A percentile compares a stretch with the other conserved stretches of the same genome.
Conservation (phyloP, 163 green algal genomes). For the Botryococcus braunii region DNA sequence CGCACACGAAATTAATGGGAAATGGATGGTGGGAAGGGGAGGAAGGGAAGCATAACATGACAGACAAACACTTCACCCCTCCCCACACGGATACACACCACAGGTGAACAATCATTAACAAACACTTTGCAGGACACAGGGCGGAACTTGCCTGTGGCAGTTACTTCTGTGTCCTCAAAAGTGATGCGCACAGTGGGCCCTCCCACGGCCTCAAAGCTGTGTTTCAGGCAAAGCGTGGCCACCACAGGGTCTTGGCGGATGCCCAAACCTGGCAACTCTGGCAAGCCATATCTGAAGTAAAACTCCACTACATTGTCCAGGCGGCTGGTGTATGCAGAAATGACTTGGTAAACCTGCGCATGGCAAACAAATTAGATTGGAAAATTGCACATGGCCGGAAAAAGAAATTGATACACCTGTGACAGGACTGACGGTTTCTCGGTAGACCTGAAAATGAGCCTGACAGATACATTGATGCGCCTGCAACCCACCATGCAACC, state of each 20-base stretch:
- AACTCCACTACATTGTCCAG: conserved; percentile 37
- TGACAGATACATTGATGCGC: background rate
- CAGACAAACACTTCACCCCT: no score
- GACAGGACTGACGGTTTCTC: background rate
- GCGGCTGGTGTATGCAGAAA: conserved; percentile 9
- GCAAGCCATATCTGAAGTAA: conserved; percentile 7
- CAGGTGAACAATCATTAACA: no score
- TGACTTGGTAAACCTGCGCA: conserved; percentile 28
- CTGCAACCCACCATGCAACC: background rate
- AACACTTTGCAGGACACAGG: no score
- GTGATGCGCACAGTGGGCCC: conserved; percentile 22
- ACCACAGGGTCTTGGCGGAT: conserved; percentile 8
- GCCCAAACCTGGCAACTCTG: conserved; percentile 10
- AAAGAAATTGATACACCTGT: background rate
- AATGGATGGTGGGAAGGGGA: no score
- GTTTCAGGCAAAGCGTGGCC: conserved; percentile 13
- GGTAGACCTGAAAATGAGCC: background rate
- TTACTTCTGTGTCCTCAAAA: conserved; percentile 25
- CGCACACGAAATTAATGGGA: no score
- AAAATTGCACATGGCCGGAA: background rate
- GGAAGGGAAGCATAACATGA: no score
- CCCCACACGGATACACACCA: no score
- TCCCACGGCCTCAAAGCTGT: conserved; percentile 15
- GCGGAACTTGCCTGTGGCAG: conserved; percentile 14
- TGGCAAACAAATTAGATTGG: no score